A percentile compares a stretch with the other conserved stretches of the same genome.
Evolutionary conservation across 805 yeast genomes (phyloP).

Genomic region (Candida xyloterini): DNA sequence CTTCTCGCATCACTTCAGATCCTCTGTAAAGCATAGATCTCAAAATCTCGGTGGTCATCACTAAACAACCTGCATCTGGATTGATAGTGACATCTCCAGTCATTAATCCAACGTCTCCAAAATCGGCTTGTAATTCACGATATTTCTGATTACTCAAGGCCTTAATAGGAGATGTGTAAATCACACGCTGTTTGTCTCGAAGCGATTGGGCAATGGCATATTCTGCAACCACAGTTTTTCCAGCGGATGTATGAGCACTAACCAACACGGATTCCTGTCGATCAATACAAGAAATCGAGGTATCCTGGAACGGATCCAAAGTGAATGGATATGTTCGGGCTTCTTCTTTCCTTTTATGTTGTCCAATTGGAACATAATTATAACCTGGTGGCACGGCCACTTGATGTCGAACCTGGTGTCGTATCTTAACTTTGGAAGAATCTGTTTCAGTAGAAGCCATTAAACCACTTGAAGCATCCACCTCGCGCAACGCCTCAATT

Average conservation of each 20-base stretch:
- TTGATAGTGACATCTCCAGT: conserved; percentile 99
- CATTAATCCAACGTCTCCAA: conserved; percentile 97
- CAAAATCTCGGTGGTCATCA: conserved; percentile 98
- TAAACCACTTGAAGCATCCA: conserved; percentile 75
- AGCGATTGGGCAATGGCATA: conserved; percentile 96
- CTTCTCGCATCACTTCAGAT: conserved; percentile 97
- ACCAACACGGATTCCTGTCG: conserved; percentile 92
- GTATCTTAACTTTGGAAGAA: conserved; percentile 51
- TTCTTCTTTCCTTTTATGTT: conserved; percentile 72
- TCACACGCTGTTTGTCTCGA: conserved; percentile 87
- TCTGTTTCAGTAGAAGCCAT: conserved; percentile 36
- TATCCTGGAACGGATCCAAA: conserved; percentile 96
- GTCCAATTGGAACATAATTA: conserved; percentile 82
- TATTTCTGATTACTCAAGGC: conserved; percentile 93
- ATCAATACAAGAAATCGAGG: conserved; percentile 94
- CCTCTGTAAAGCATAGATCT: conserved; percentile 97
- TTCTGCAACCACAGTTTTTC: conserved; percentile 96
- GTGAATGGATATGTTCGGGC: conserved; percentile 92
- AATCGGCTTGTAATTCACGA: conserved; percentile 86
- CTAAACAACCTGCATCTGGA: conserved; percentile 97
- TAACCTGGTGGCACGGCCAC: conserved; percentile 94
- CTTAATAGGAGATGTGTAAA: conserved; percentile 92
- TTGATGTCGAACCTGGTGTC: conserved; percentile 95
- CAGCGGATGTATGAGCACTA: conserved; percentile 97
- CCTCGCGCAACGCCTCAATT: conserved; percentile 86